These are phyloP conservation scores for Colletotrichum abscissum DNA, from an alignment of 2,329 filamentous ascomycete genomes.

Conservation along the genomic window DNA sequence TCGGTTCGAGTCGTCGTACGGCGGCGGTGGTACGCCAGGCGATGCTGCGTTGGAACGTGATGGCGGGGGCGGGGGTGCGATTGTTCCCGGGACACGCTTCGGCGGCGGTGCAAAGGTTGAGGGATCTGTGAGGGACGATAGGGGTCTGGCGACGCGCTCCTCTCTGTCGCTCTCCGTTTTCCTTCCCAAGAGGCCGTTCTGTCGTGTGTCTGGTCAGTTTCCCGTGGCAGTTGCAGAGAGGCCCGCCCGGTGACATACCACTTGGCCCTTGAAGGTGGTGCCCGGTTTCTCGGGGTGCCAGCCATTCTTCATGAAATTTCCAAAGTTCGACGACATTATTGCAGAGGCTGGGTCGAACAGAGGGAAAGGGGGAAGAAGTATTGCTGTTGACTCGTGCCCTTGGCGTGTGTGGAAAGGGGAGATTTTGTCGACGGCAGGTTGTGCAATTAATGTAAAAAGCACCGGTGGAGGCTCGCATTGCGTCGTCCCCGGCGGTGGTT, in stretches of 20 bases:
- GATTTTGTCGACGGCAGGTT: conserved; percentile 1
- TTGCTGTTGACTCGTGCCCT: neutral
- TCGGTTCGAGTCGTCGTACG: conserved; percentile 35
- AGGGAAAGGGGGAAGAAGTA: neutral
- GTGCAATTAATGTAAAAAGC: conserved; percentile 25
- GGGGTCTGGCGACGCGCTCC: conserved; percentile 64
- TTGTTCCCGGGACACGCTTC: conserved; percentile 59
- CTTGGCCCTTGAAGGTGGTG: conserved; percentile 53
- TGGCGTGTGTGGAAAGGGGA: conserved; percentile 16
- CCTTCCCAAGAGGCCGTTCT: conserved; percentile 61
- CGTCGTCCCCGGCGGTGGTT: conserved; percentile 20
- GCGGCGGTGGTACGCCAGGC: conserved; percentile 40
- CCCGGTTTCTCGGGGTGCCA: conserved; percentile 63
- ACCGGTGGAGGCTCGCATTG: conserved; percentile 20
- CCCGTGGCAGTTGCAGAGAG: neutral
- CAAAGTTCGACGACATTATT: conserved; percentile 57
- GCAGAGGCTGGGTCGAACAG: neutral
- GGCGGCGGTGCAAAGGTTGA: conserved; percentile 84
- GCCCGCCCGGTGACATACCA: conserved; percentile 51
- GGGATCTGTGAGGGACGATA: conserved; percentile 80
- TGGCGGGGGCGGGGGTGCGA: conserved; percentile 33
- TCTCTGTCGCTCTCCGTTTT: conserved; percentile 46
- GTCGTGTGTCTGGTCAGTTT: conserved; percentile 1
- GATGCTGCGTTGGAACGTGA: conserved; percentile 50
- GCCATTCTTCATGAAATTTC: conserved; percentile 60